Conservation (phyloP, 2,329 filamentous ascomycete genomes). For the Didymella pinodella region DNA sequence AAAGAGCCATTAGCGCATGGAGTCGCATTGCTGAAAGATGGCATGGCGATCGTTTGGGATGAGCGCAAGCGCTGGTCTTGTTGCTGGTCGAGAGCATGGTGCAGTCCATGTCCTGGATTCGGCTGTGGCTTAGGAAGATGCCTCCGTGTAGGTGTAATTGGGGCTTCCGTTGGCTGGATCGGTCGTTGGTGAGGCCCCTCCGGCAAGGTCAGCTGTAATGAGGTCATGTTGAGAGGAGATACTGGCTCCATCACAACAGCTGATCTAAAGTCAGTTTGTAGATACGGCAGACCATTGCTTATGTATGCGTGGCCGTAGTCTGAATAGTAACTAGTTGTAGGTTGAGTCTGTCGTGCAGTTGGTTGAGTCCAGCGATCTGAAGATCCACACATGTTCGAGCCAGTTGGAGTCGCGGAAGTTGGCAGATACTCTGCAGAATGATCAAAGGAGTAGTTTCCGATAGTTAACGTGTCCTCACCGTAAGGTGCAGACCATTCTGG, state of each 20-base stretch:
- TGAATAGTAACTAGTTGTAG: slow-evolving; percentile 26
- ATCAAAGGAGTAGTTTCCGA: slow-evolving; percentile 39
- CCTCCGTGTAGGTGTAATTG: slow-evolving; percentile 31
- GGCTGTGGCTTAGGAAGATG: slow-evolving; percentile 47
- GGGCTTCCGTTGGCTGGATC: slow-evolving; percentile 21
- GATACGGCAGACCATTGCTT: slow-evolving; percentile 29
- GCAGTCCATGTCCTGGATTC: slow-evolving; percentile 33
- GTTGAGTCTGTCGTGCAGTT: slow-evolving; percentile 21
- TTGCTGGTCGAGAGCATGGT: slow-evolving; percentile 42
- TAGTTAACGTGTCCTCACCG: slow-evolving; percentile 40
- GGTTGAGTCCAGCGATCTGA: slow-evolving; percentile 34
- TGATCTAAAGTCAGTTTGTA: slow-evolving; percentile 22
- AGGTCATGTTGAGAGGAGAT: slow-evolving; percentile 45
- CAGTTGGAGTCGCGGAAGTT: slow-evolving; percentile 22
- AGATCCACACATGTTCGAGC: slow-evolving; percentile 25
- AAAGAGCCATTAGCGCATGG: slow-evolving; percentile 17
- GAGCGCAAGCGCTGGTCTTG: slow-evolving; percentile 44
- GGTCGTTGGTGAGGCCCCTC: slow-evolving; percentile 34
- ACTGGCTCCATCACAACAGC: slow-evolving; percentile 26
- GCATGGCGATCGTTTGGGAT: slow-evolving; percentile 29
- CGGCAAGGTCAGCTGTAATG: slow-evolving; percentile 39
- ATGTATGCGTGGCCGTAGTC: slow-evolving; percentile 34
- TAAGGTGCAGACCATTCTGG: slow-evolving; percentile 38
- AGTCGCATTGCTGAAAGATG: slow-evolving; percentile 10
- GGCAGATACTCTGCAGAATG: slow-evolving; percentile 32